Base-by-base conservation (phyloP, 768 basidiomycete genomes). In the Grammothele lineata region DNA sequence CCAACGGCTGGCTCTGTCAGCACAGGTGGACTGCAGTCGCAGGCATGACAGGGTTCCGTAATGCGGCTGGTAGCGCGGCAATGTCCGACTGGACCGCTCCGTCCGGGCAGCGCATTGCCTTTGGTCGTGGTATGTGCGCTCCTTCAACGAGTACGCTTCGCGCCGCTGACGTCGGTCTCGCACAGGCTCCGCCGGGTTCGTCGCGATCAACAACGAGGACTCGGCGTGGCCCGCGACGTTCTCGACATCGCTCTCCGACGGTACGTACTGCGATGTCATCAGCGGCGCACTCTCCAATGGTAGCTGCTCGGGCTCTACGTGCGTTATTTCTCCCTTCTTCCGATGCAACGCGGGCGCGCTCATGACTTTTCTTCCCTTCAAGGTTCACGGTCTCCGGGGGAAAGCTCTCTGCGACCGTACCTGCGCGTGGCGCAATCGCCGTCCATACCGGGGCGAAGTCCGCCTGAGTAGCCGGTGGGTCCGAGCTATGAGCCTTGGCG, bases 141-240 rank as follows among this genome's bases (percentile, higher is more conserved):
- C 22, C 14, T 27, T 25, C 10, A 2, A 32, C 25, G 3, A 9
- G n/a, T 12, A 12, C 3, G 22, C 24, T 8, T 4, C 8, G 12
- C 4, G 35, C 18, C 12, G 23, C 45, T 45, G 32, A 45, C 2
- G 1, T 12, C 5, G 18, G 17, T 40, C 22, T 3, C 7, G 1
- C 44, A 7, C 33, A 82, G 80, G 78, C 23, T 61, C 76, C 0
- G 58, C 64, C 35, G 83, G 83, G 3, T 83, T 80, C 48, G 77
- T 84, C 2, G 82, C 75, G 0, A 85, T 86, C 55, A 86, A 86
- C 59, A 85, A 85, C 50, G 73, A 63, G 4, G 78, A 82, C 48
- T 66, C 67, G 5, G 54, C 65, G 0, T 86, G 85, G 84, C 76
- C 52, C 7, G 44, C 71, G 0, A 76, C 75, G 0, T 84, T 86